A percentile compares a stretch with the other conserved stretches of the same genome.
Conservation (phyloP, 371 early-diverging fungal species). For the Haplosporangium sp. region DNA sequence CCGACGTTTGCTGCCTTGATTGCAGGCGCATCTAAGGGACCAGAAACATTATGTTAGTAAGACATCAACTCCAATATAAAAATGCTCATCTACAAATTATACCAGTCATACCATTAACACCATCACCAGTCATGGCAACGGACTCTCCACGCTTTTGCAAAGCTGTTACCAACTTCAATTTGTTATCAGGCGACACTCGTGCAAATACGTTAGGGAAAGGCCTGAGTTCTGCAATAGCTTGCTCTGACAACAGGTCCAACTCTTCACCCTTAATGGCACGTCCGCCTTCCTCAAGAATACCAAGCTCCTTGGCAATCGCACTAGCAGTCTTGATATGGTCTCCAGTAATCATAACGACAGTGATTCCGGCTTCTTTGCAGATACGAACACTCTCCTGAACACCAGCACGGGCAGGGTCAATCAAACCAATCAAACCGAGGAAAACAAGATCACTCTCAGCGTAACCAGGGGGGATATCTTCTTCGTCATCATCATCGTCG, state of each 20-base stretch:
- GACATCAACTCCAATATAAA: not conserved
- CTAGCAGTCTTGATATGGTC: slow-evolving; percentile 83
- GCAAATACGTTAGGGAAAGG: slow-evolving; percentile 80
- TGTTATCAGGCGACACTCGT: slow-evolving; percentile 83
- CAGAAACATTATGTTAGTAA: not conserved
- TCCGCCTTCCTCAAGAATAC: slow-evolving; percentile 71
- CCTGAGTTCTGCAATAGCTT: slow-evolving; percentile 65
- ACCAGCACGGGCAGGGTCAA: slow-evolving; percentile 80
- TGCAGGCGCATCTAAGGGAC: slow-evolving; percentile 72
- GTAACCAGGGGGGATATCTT: slow-evolving; percentile 61
- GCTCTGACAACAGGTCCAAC: slow-evolving; percentile 67
- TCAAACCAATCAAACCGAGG: slow-evolving; percentile 76
- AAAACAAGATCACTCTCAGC: slow-evolving; percentile 62
- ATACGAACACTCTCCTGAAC: slow-evolving; percentile 74
- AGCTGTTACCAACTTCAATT: slow-evolving; percentile 73
- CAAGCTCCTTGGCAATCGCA: slow-evolving; percentile 78
- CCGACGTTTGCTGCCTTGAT: slow-evolving; percentile 86
- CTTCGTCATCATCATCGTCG: slow-evolving; percentile 59
- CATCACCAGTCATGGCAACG: slow-evolving; percentile 89
- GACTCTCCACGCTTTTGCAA: slow-evolving; percentile 74
- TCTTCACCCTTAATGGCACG: slow-evolving; percentile 76
- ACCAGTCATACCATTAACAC: slow-evolving; percentile 63
- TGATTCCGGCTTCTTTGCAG: slow-evolving; percentile 82
- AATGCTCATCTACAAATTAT: not conserved
- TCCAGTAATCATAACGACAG: slow-evolving; percentile 90